These are phyloP conservation scores for Aurifilum marmelostoma DNA, from an alignment of 2,329 filamentous ascomycete species.

Conservation along the genomic window DNA sequence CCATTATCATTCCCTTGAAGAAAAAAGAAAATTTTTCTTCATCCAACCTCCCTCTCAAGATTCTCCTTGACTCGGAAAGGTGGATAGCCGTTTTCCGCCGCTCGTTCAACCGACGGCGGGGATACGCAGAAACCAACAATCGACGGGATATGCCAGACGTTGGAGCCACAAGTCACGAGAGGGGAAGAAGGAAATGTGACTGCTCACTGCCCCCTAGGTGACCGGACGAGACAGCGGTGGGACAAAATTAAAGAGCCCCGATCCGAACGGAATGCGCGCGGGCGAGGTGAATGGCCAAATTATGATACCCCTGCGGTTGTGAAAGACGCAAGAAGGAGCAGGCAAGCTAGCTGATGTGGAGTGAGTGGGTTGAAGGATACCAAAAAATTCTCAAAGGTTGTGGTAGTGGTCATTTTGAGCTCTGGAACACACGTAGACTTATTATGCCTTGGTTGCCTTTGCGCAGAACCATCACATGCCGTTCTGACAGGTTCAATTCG, in stretches of 20 bases:
- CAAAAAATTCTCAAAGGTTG: constrained; percentile 6
- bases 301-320: constrained; percentile 19
- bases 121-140: neutral
- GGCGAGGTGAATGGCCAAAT: constrained; percentile 5
- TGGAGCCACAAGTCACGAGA: constrained; percentile 12
- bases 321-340: constrained; percentile 10
- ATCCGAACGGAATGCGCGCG: constrained; percentile 6
- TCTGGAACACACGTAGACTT: neutral
- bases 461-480: neutral
- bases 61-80: constrained; percentile 14
- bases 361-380: constrained; percentile 12
- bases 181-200: constrained; percentile 1
- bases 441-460: neutral
- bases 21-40: constrained; percentile 10
- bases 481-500: neutral
- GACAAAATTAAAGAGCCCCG: neutral
- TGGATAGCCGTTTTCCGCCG: constrained; percentile 8
- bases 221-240: constrained; percentile 9
- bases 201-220: neutral
- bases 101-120: constrained; percentile 2
- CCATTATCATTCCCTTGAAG: neutral
- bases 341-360: constrained; percentile 6
- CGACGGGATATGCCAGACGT: constrained; percentile 9
- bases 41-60: constrained; percentile 11
- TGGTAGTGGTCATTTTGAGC: neutral